These are phyloP conservation scores for Meyerozyma carpophila DNA, from an alignment of 1,139 yeast species.

Conservation along the genomic window DNA sequence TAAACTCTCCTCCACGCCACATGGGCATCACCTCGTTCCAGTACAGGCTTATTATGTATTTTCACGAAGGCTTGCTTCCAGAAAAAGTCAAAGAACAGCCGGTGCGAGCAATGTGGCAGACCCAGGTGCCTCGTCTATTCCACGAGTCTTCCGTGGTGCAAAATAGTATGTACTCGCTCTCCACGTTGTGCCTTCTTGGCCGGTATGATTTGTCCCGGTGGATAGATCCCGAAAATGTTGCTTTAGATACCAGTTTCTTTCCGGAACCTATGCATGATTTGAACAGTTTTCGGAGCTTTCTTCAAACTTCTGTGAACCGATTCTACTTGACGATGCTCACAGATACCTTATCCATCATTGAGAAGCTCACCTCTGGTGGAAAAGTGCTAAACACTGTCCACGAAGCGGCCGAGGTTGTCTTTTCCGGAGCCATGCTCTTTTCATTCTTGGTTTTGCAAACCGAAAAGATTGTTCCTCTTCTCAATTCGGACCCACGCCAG, in stretches of 20 bases:
- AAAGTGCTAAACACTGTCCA: conserved; percentile 4
- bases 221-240: conserved; percentile 1
- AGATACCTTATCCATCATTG: conserved; percentile 2
- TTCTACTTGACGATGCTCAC: conserved; percentile 3
- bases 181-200: conserved; percentile 17
- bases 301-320: neutral
- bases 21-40: conserved; percentile 25
- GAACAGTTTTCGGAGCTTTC: neutral
- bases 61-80: conserved; percentile 11
- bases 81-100: conserved; percentile 1
- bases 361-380: conserved; percentile 8
- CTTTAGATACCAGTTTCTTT: neutral
- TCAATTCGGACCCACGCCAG: conserved; percentile 15
- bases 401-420: conserved; percentile 17
- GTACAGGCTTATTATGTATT: conserved; percentile 23
- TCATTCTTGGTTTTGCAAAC: conserved; percentile 29
- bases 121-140: conserved; percentile 10
- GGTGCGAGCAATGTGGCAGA: conserved; percentile 2
- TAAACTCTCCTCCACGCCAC: conserved; percentile 10
- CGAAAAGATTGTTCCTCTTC: conserved; percentile 23
- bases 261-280: neutral
- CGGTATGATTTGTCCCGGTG: conserved; percentile 9
- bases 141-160: conserved; percentile 17
- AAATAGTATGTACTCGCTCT: conserved; percentile 17
- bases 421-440: conserved; percentile 20